Evolutionary conservation across 2,329 filamentous ascomycete genomes (phyloP).

Genomic region (Gliomastix tumulicola): DNA sequence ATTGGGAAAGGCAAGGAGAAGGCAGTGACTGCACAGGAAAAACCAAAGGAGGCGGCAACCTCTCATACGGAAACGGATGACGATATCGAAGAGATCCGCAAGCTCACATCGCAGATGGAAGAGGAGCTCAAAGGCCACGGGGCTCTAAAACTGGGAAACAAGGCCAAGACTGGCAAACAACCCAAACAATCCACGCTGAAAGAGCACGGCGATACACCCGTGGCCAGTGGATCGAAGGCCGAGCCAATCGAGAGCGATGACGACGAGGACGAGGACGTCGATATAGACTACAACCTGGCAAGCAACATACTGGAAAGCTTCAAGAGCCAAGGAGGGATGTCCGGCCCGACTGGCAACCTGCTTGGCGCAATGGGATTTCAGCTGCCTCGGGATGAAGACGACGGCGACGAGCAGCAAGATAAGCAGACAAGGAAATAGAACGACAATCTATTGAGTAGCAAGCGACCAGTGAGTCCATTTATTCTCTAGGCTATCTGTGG

Average conservation of each 20-base stretch:
- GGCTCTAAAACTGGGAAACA: constrained; percentile 48
- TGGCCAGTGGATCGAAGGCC: constrained; percentile 28
- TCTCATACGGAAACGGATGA: constrained; percentile 14
- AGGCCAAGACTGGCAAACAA: constrained; percentile 2
- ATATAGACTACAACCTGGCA: constrained; percentile 80
- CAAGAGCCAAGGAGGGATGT: constrained; percentile 78
- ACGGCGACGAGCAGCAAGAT: constrained; percentile 24
- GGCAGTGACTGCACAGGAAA: neutral
- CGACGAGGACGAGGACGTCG: constrained; percentile 51
- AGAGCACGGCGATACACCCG: constrained; percentile 3
- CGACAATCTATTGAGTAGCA: neutral
- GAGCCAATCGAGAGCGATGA: too few species aligned
- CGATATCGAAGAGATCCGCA: constrained; percentile 55
- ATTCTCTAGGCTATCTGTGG: too few species aligned
- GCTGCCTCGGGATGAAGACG: constrained; percentile 72
- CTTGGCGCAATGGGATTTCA: constrained; percentile 79
- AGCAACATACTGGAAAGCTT: constrained; percentile 90
- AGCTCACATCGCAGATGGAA: constrained; percentile 64
- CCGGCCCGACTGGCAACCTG: constrained; percentile 82
- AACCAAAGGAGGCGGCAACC: neutral
- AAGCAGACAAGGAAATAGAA: neutral
- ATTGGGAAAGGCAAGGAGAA: constrained; percentile 3
- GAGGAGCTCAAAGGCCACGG: constrained; percentile 64
- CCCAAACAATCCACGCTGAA: constrained; percentile 10
- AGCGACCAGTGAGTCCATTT: too few species aligned